phyloP scores from a whole-genome alignment of 1,284 basidiomycete species.

The Boletus sp. region DNA sequence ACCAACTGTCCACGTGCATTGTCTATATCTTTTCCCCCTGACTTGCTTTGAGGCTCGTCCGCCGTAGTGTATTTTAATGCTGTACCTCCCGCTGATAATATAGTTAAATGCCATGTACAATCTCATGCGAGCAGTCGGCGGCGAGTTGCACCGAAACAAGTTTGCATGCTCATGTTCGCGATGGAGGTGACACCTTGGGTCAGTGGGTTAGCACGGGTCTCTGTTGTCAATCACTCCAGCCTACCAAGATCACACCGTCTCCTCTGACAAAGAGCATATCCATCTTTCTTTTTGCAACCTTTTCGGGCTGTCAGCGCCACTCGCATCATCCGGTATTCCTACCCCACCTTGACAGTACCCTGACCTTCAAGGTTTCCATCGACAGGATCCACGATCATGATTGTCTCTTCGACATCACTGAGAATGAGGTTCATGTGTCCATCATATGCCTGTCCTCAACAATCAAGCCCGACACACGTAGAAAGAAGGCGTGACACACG shows the following conservation, averaged over 20 bases:
- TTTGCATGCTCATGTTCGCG: constrained; percentile 47
- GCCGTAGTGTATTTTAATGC: constrained; percentile 12
- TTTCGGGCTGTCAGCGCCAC: constrained; percentile 12
- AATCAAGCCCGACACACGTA: constrained; percentile 14
- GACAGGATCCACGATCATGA: constrained; percentile 81
- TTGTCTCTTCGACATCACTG: constrained; percentile 96
- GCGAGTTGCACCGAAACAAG: not conserved
- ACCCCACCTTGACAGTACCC: constrained; percentile 59
- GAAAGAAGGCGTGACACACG: constrained; percentile 48
- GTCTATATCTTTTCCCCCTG: not conserved
- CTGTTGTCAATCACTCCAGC: constrained; percentile 30
- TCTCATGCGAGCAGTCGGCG: constrained; percentile 19
- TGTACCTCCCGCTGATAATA: constrained; percentile 6
- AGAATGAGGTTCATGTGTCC: constrained; percentile 99
- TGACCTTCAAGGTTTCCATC: constrained; percentile 53
- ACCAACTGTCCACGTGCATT: not conserved
- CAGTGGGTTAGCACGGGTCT: constrained; percentile 9
- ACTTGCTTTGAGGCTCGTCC: constrained; percentile 3
- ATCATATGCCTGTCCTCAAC: constrained; percentile 82
- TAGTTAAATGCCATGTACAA: constrained; percentile 10
- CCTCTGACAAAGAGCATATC: constrained; percentile 99
- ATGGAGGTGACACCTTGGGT: constrained; percentile 70
- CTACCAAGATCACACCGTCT: constrained; percentile 88
- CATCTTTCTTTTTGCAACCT: constrained; percentile 94
- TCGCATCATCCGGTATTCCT: not conserved